Base-by-base conservation (phyloP, 1,139 yeast genomes). In the Taphrina pruni region DNA sequence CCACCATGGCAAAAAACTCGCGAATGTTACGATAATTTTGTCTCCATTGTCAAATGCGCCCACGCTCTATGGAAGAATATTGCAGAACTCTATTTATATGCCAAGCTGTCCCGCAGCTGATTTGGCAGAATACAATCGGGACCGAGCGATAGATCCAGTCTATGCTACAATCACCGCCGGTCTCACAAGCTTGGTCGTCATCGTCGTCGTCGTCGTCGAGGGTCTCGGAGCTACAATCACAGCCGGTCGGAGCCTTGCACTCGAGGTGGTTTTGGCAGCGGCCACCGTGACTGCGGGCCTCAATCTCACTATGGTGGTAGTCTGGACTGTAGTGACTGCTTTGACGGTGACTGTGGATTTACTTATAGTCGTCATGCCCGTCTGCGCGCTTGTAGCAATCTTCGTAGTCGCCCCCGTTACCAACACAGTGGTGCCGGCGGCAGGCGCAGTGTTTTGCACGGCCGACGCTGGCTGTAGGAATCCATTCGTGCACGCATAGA, bases 401-500 rank as follows among this genome's bases (percentile, higher is more conserved):
- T 39, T 39, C 14, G 43, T 39, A 9, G 43, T 39, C 6, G 43
- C 14, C 2, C 43, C 14, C 2, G 43, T 14, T 6, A 11, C 1
- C 6, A 6, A 11, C 43, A 14, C 14, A 39, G 14, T 39, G 14
- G 14, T 14, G 6, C 14, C 43, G 11, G 14, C 3, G 14, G 14
- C 43, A 2, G 6, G 11, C 43, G 43, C 6, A 8, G 54, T 50
- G 36, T 17, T 45, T 26, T 32, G 20, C 43, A 48, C 46, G 14
- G 68, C 20, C 20, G 61, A 20, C 7, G 54, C 61, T 17, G 62
- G 56, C 20, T 55, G 61, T n/a, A 56, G 14, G 56, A 56, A 55
- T 7, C 68, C 61, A 7, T 48, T 55, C n/a, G 52, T 14, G 32
- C 66, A 62, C 14, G 48, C 17, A 41, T 62, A 62, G 12, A 52